Conservation (phyloP, 495 filamentous ascomycete species). For the Aspergillus hancockii region DNA sequence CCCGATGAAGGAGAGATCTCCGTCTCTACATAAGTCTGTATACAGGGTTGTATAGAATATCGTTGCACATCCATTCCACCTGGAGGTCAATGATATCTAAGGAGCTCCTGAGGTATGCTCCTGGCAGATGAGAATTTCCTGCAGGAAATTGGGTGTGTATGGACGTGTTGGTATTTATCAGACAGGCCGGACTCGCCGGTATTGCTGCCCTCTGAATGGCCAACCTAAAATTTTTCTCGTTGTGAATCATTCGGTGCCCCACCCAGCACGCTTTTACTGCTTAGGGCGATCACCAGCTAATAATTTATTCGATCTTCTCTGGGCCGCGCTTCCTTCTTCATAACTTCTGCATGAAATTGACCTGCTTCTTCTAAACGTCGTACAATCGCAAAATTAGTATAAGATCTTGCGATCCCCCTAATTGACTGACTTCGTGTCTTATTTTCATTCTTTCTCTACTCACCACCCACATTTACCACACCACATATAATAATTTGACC, state of each 20-base stretch:
- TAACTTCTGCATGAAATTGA: background rate
- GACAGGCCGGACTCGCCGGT: background rate
- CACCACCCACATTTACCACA: background rate
- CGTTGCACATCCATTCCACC: too few species aligned
- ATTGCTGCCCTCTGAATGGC: background rate
- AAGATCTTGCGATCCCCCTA: background rate
- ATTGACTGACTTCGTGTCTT: background rate
- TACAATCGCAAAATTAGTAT: background rate
- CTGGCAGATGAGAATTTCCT: too few species aligned
- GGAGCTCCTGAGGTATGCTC: too few species aligned
- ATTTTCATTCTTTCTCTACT: background rate
- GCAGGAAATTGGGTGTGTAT: background rate
- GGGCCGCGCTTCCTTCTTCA: background rate
- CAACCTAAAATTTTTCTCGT: constrained; percentile 10
- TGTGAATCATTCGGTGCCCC: constrained; percentile 18
- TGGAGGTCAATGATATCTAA: too few species aligned
- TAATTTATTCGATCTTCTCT: constrained; percentile 2
- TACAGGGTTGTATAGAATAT: too few species aligned
- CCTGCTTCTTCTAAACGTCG: background rate
- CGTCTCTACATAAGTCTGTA: too few species aligned
- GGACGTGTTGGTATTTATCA: background rate
- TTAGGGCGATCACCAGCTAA: constrained; percentile 14
- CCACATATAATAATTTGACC: background rate
- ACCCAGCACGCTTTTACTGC: constrained; percentile 14
- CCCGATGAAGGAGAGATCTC: too few species aligned